Percentiles rank a stretch among this genome's conserved stretches.
phyloP scores from a whole-genome alignment of 2,329 filamentous ascomycete genomes.

The Fusarium succisae region DNA sequence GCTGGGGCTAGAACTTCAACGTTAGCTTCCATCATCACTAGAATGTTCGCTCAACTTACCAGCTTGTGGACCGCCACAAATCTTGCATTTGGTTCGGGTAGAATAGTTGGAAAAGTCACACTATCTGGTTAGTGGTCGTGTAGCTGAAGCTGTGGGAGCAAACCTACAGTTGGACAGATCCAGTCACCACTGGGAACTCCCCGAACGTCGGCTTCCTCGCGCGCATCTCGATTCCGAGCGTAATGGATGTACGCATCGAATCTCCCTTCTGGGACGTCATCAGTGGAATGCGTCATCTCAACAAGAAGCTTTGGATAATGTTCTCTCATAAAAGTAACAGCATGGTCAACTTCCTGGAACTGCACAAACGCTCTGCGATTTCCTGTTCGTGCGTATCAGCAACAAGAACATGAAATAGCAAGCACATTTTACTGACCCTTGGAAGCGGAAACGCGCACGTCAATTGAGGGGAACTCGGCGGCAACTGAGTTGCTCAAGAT shows the following conservation, averaged over 20 bases:
- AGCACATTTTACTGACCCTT: constrained; percentile 41
- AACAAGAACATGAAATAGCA: not conserved
- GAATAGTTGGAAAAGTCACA: constrained; percentile 54
- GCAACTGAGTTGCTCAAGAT: constrained; percentile 48
- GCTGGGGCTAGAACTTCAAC: constrained; percentile 33
- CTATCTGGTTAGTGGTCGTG: constrained; percentile 39
- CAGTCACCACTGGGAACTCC: constrained; percentile 44
- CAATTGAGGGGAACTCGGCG: constrained; percentile 49
- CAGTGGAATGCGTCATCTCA: constrained; percentile 49
- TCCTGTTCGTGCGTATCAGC: constrained; percentile 45
- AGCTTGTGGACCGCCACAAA: constrained; percentile 47
- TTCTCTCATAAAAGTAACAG: constrained; percentile 54
- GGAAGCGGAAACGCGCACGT: constrained; percentile 51
- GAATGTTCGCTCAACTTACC: constrained; percentile 37
- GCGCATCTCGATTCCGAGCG: constrained; percentile 50
- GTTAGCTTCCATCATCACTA: not conserved
- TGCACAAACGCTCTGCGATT: constrained; percentile 54
- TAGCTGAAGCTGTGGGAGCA: not conserved
- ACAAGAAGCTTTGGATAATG: constrained; percentile 54
- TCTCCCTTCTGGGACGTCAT: constrained; percentile 51
- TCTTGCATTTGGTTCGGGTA: constrained; percentile 51
- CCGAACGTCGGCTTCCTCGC: constrained; percentile 42
- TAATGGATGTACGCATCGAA: constrained; percentile 54
- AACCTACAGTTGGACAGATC: constrained; percentile 48
- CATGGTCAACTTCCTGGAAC: constrained; percentile 52